These are phyloP conservation scores for Trichoderma oligosporum DNA, from an alignment of 2,329 filamentous ascomycete species.

Conservation along the genomic window DNA sequence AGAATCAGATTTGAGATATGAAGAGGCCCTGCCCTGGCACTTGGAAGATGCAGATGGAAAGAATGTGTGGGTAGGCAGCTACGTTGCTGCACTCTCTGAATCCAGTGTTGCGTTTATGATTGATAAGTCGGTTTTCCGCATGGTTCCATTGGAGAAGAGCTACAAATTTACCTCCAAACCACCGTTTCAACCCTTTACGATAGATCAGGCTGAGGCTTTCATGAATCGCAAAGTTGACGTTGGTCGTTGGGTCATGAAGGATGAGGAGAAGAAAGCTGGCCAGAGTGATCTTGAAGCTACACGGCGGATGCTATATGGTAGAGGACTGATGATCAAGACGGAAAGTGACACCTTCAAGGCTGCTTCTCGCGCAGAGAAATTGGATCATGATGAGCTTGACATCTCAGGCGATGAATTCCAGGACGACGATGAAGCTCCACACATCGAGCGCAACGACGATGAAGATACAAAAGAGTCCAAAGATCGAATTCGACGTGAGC, in stretches of 20 bases:
- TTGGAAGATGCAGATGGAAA: conserved; percentile 94
- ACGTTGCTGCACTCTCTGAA: conserved; percentile 83
- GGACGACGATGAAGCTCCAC: conserved; percentile 77
- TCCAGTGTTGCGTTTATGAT: conserved; percentile 77
- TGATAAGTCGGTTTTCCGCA: conserved; percentile 65
- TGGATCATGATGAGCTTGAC: conserved; percentile 68
- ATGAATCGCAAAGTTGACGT: conserved; percentile 76
- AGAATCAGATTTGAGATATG: conserved; percentile 72
- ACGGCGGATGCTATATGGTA: conserved; percentile 47
- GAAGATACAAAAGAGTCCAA: conserved; percentile 73
- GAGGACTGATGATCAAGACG: conserved; percentile 59
- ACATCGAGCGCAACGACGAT: conserved; percentile 74
- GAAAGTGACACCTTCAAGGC: conserved; percentile 63
- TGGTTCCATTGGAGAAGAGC: conserved; percentile 93
- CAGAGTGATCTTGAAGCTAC: conserved; percentile 61
- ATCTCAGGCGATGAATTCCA: conserved; percentile 73
- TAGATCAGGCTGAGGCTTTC: conserved; percentile 79
- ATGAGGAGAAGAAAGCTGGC: conserved; percentile 55
- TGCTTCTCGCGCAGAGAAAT: conserved; percentile 59
- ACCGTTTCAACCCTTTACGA: conserved; percentile 69
- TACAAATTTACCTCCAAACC: conserved; percentile 84
- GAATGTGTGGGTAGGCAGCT: conserved; percentile 88
- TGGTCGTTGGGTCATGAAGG: conserved; percentile 75
- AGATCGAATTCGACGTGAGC: conserved; percentile 71
- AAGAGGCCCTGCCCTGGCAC: conserved; percentile 95